These are phyloP conservation scores for Cordyceps militaris DNA, from an alignment of 2,329 filamentous ascomycete genomes.

Conservation along the genomic window DNA sequence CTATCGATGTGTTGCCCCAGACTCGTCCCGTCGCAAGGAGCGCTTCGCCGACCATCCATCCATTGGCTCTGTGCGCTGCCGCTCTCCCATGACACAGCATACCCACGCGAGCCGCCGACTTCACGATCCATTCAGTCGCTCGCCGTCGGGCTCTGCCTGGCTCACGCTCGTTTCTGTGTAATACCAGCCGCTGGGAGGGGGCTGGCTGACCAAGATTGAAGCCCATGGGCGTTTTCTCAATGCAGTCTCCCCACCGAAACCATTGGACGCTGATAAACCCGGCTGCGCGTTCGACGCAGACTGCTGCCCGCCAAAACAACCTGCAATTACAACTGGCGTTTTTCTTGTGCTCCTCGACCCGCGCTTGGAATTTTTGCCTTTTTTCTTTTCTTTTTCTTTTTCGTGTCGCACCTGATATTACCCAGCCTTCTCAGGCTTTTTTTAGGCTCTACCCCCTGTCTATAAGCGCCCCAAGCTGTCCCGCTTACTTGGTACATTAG, in stretches of 20 bases:
- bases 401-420: not conserved
- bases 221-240: not conserved
- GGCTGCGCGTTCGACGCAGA: not conserved
- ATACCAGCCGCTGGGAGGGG: not conserved
- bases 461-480: not conserved
- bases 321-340: not conserved
- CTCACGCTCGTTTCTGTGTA: not conserved
- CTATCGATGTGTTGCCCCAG: not conserved
- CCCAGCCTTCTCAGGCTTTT: not conserved
- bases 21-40: not conserved
- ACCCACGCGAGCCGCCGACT: not conserved
- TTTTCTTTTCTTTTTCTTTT: not conserved
- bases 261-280: not conserved
- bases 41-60: not conserved
- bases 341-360: conserved; percentile 1
- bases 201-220: not conserved
- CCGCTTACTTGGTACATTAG: not conserved
- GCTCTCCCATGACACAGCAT: not conserved
- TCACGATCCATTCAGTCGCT: not conserved
- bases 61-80: conserved; percentile 5
- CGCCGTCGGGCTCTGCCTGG: not conserved
- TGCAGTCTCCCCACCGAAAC: not conserved
- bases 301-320: not conserved
- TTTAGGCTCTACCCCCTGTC: not conserved
- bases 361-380: not conserved